Percentiles rank a stretch among this genome's conserved stretches.
Conservation (phyloP, 2,329 filamentous ascomycete genomes). For the Dothideomycetes sp. region DNA sequence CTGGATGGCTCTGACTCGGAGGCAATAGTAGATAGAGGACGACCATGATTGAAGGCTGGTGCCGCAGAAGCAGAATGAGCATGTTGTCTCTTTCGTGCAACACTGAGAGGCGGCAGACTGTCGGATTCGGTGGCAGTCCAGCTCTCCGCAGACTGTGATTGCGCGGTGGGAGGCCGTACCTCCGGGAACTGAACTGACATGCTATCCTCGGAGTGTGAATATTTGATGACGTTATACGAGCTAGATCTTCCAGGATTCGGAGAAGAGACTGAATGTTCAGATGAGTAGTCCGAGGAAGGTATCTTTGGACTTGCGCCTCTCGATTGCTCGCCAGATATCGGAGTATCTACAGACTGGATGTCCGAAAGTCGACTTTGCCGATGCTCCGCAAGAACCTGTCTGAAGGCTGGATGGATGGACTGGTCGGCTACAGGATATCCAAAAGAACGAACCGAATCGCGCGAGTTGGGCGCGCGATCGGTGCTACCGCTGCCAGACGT, state of each 20-base stretch:
- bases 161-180: constrained; percentile 9
- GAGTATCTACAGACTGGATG: not conserved
- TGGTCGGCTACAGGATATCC: no score
- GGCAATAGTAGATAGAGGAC: constrained; percentile 24
- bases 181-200: constrained; percentile 9
- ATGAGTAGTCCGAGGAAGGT: not conserved
- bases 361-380: not conserved
- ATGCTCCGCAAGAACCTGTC: not conserved
- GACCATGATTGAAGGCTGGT: constrained; percentile 3
- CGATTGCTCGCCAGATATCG: no score
- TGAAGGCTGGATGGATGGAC: not conserved
- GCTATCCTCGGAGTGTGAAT: constrained; percentile 8
- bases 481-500: not conserved
- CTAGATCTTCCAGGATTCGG: constrained; percentile 5
- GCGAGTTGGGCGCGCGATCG: no score
- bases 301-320: not conserved
- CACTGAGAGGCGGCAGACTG: constrained; percentile 20
- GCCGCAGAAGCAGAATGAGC: constrained; percentile 10
- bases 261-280: constrained; percentile 4
- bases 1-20: constrained; percentile 18
- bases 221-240: constrained; percentile 10
- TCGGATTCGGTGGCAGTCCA: constrained; percentile 12
- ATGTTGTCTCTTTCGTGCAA: constrained; percentile 20
- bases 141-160: constrained; percentile 9
- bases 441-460: no score